Evolutionary conservation across 2,329 filamentous ascomycete genomes (phyloP), one percentile per base, ranked within the genome.

Genomic region (Aspergillus intermedius): DNA sequence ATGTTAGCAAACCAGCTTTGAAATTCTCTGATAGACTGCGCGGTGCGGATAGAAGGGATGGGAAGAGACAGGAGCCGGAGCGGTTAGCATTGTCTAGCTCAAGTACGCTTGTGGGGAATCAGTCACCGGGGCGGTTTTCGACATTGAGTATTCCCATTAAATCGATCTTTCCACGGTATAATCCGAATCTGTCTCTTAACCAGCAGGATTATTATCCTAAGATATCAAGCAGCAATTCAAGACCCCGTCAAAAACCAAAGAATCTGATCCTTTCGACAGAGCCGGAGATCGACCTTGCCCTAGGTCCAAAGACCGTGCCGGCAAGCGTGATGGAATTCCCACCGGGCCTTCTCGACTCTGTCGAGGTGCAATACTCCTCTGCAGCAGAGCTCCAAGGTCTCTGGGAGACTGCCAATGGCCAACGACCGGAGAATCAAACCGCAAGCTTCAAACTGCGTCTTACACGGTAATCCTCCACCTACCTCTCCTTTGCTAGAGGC

Each of bases 371-470:
- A n/a, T 70, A 71, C 45, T 72, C 72, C 4, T 65, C 70, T 5
- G 52, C 59, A 9, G 61, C 66, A 42, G 69, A 74, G 35, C 59
- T 76, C 8, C 61, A 62, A 41, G 61, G 60, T 30, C 53, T 76
- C 23, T 75, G 73, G 73, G 71, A 74, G 39, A 66, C 67, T 35
- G 67, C 73, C 37, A 75, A 75, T 59, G 73, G 73, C 1, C 72
- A 72, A 50, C 57, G 65, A 23, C 59, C 63, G 3, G 58, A 63
- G 45, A 55, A 59, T 23, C 47, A 63, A 3, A 56, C 63, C 15
- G 65, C 58, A 6, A 61, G 54, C 6, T 72, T 73, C 49, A 68
- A 70, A 45, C 53, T 76, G 22, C 66, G 65, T 28, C 61, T 75
- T 54, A 60, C 64, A 54, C 68, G 67, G 73, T 75, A 62, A 55